phyloP scores from a whole-genome alignment of 2,329 filamentous ascomycete genomes.

The Ophiostoma novo-ulmi region DNA sequence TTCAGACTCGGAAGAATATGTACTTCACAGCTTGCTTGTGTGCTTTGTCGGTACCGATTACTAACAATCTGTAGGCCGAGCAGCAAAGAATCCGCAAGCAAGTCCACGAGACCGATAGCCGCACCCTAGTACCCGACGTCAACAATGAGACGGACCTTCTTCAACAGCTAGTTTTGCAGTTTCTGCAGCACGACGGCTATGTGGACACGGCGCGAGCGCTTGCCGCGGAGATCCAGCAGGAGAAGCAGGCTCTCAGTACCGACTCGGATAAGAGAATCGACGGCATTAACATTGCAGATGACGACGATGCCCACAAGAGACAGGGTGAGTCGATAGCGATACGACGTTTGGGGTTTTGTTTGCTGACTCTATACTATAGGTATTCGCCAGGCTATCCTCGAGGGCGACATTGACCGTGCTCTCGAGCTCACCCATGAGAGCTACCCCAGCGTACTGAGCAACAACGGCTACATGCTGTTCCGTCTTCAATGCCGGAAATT shows the following conservation, averaged over 20 bases:
- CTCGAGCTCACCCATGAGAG: slow-evolving; percentile 73
- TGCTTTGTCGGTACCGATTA: neutral
- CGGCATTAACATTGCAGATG: slow-evolving; percentile 66
- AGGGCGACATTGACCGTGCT: slow-evolving; percentile 87
- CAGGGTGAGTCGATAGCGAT: slow-evolving; percentile 60
- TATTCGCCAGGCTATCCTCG: slow-evolving; percentile 79
- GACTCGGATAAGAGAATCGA: slow-evolving; percentile 49
- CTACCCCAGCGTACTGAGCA: slow-evolving; percentile 73
- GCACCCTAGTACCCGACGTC: slow-evolving; percentile 56
- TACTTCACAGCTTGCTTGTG: neutral
- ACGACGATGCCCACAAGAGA: slow-evolving; percentile 78
- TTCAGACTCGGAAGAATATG: neutral
- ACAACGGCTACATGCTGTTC: slow-evolving; percentile 83
- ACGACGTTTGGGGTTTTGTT: neutral
- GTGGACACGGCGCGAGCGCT: slow-evolving; percentile 89
- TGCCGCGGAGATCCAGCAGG: slow-evolving; percentile 69
- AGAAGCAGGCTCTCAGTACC: slow-evolving; percentile 64
- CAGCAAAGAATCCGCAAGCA: slow-evolving; percentile 53
- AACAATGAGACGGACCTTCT: slow-evolving; percentile 71
- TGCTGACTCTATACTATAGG: slow-evolving; percentile 44
- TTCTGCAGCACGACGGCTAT: slow-evolving; percentile 90
- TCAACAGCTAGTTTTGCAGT: slow-evolving; percentile 77
- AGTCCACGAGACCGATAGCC: slow-evolving; percentile 53
- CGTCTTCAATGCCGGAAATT: slow-evolving; percentile 85
- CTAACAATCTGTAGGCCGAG: slow-evolving; percentile 46